Evolutionary conservation across 2,329 filamentous ascomycete genomes (phyloP), one percentile per base, ranked within the genome.

Genomic region (Raffaelea deltoideospora): DNA sequence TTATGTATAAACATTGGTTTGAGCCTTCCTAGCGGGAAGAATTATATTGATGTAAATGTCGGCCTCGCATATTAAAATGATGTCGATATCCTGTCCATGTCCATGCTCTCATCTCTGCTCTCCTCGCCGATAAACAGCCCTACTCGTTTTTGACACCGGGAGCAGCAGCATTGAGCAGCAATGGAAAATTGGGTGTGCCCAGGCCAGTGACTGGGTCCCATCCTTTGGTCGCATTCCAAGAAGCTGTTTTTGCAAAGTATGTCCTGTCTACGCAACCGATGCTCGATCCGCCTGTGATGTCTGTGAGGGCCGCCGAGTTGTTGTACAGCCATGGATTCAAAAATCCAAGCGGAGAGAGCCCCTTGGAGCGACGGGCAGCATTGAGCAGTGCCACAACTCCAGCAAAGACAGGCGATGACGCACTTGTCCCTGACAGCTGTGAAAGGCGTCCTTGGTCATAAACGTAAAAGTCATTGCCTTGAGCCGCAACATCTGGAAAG

Each of bases 401-500:
- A 1, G 61, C 59, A 26, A 64, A 56, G 0, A 59, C 53, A 0
- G 62, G 61, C 0, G 55, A 47, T 1, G 57, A 56, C 1, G 61
- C 62, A 15, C 53, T 57, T 5, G 53, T 57, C 3, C 54, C 53
- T 2, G 45, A 45, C 4, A 54, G 22, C 2, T 28, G 27, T 2
- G 15, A 15, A 1, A 44, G 20, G 2, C 31, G 28, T 14, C 39
- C 39, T 10, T 41, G 38, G 41, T 53, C 48, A 33, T 44, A 46
- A 3, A 53, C 48, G 3, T 42, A 31, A 37, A 55, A 55, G 26
- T 40, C 40, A 5, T 40, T 33, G 14, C 69, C 70, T 50, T 78
- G 72, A 8, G 69, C 67, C 0, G 71, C 55, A 20, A 77, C 60
- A 39, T 68, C 64, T 1, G 64, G 64, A 35, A 64, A 61, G 0